A percentile compares a stretch with the other conserved stretches of the same genome.
These are phyloP conservation scores for Aurantiochytrium sp. DNA, from an alignment of 108 stramenopile genomes.

Conservation along the genomic window DNA sequence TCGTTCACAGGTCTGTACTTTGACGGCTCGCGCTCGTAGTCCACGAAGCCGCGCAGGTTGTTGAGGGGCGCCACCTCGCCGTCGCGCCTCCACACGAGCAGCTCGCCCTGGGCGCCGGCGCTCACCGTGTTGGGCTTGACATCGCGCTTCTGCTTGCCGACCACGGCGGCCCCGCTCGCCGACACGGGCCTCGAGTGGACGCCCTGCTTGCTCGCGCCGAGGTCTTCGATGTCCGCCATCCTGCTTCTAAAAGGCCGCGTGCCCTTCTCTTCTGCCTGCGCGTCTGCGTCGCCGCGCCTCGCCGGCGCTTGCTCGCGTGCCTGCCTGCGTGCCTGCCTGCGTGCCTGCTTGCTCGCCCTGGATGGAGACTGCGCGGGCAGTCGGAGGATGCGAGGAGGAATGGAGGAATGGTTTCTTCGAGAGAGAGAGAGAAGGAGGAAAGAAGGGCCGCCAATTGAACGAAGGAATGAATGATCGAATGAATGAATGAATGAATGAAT, in stretches of 20 bases:
- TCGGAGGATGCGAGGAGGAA: background rate
- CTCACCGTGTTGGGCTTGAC: background rate
- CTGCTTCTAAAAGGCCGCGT: background rate
- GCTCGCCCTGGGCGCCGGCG: background rate
- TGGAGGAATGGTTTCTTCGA: background rate
- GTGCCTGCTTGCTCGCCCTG: background rate
- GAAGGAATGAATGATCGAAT: background rate
- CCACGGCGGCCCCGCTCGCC: background rate
- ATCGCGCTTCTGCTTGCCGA: background rate
- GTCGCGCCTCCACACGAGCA: background rate
- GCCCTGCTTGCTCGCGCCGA: background rate
- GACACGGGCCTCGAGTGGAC: background rate
- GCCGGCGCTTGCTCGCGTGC: background rate
- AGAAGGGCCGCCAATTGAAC: background rate
- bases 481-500: too few species aligned
- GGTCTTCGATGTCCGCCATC: background rate
- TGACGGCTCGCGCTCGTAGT: conserved; percentile 90
- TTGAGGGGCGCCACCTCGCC: background rate
- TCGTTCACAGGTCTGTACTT: conserved; percentile 83
- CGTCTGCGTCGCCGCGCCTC: too few species aligned
- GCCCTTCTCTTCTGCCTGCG: background rate
- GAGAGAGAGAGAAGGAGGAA: background rate
- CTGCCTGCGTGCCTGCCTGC: background rate
- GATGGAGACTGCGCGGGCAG: too few species aligned
- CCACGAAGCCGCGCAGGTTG: conserved; percentile 24